Evolutionary conservation across 2,329 filamentous ascomycete genomes (phyloP), one percentile per base, ranked within the genome.

Genomic region (Westerdykella aurantiaca): DNA sequence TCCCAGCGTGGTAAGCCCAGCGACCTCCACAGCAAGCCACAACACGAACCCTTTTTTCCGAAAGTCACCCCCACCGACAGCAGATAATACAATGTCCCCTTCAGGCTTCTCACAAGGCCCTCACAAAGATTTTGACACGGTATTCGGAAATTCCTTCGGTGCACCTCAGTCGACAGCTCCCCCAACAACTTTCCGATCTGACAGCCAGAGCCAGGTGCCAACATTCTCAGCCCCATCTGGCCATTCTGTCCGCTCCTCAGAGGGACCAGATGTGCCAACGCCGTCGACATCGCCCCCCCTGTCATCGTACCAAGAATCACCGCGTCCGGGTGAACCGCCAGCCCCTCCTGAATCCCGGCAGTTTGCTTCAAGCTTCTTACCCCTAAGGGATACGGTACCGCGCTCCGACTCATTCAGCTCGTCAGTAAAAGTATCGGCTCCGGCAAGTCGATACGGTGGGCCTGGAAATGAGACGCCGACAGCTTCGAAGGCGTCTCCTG

Each of bases 31-130:
- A 34, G 77, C 81, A 44, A 91, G 84, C 64, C 74, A 72, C 52
- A 87, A 79, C 55, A 96, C 89, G 59, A 98, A 98, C 64, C 93
- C 93, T 0, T 98, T 98, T 75, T 96, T 96, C 73, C 83, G 88
- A 60, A 77, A 76, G 45, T 71, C 74, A 6, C 69, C 73, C n/a
- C 72, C 71, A 10, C 70, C 67, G 21, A 60, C 68, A 6, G 67
- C 72, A 31, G 76, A 79, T 6, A 69, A 66, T 22, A 71, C 74
- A 34, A 70, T 74, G 56, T 72, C 75, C 14, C 72, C 70, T 21
- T 72, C 73, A 37, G 70, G 75, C 2, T 75, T 75, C 48, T 61
- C 68, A 21, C 62, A 71, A 9, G 61, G 63, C 17, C 60, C 65
- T n/a, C 60, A 64, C 46, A 64, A 66, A 47, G 63, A 67, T 44